Percentiles rank a stretch among this genome's conserved stretches.
Conservation (phyloP, 805 yeast species). For the Yarrowia osloensis region DNA sequence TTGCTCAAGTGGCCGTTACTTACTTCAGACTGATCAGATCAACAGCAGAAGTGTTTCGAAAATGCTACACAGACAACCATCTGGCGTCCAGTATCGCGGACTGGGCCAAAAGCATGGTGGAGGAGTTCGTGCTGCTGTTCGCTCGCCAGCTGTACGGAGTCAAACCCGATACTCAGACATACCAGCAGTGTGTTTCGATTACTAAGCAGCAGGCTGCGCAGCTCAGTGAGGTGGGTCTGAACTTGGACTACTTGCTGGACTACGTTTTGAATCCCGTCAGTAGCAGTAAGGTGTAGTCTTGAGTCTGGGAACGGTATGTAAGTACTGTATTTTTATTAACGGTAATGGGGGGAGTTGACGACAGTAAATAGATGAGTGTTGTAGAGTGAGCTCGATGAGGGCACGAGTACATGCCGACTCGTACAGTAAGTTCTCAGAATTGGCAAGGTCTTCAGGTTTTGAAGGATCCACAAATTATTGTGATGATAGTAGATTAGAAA, state of each 20-base stretch:
- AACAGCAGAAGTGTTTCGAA: constrained; percentile 49
- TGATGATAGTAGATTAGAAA: too few species aligned
- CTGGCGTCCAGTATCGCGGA: constrained; percentile 65
- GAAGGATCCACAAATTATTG: too few species aligned
- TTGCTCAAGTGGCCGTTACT: constrained; percentile 63
- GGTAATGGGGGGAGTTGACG: too few species aligned
- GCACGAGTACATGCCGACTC: too few species aligned
- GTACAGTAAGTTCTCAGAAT: too few species aligned
- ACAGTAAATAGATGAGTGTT: too few species aligned
- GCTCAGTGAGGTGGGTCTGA: constrained; percentile 67
- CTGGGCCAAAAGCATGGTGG: constrained; percentile 72
- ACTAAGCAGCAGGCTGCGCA: constrained; percentile 60
- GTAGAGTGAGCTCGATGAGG: too few species aligned
- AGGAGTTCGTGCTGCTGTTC: constrained; percentile 58
- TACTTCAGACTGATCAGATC: constrained; percentile 61
- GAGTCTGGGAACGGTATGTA: neutral
- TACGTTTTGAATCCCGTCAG: neutral
- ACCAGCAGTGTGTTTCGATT: constrained; percentile 56
- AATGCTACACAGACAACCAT: constrained; percentile 49
- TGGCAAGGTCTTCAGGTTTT: too few species aligned
- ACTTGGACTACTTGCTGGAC: constrained; percentile 65
- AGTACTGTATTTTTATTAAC: neutral
- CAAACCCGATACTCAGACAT: constrained; percentile 53
- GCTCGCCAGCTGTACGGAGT: constrained; percentile 70
- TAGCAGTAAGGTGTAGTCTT: neutral